Evolutionary conservation across 2,329 filamentous ascomycete genomes (phyloP).

Genomic region (Venturia carpophila): DNA sequence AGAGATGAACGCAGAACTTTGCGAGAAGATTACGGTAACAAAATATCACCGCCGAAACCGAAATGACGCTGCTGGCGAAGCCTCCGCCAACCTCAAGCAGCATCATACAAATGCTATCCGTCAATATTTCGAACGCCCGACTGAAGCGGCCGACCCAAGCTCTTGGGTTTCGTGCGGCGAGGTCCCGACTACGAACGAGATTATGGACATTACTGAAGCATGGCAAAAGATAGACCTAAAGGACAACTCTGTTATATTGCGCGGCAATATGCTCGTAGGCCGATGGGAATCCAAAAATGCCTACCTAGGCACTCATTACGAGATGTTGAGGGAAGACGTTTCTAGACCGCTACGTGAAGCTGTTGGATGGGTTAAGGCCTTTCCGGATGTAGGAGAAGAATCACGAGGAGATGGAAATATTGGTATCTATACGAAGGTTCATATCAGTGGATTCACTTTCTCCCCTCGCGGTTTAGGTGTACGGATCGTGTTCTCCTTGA

Average conservation of each 20-base stretch:
- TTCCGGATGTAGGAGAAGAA: constrained; percentile 52
- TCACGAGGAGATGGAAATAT: constrained; percentile 30
- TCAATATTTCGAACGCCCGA: not conserved
- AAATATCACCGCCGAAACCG: not conserved
- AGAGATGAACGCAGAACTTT: constrained; percentile 10
- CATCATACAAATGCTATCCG: constrained; percentile 2
- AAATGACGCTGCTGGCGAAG: not conserved
- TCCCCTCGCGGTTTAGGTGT: constrained; percentile 55
- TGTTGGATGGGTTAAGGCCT: constrained; percentile 47
- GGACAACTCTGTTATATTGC: constrained; percentile 15
- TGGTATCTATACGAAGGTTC: constrained; percentile 39
- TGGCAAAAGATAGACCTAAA: not conserved
- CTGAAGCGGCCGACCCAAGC: not conserved
- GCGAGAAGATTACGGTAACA: not conserved
- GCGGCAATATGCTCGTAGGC: constrained; percentile 31
- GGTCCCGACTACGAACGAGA: constrained; percentile 47
- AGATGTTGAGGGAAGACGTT: constrained; percentile 67
- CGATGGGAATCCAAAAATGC: constrained; percentile 53
- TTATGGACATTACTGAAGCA: constrained; percentile 32
- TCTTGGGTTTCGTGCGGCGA: constrained; percentile 39
- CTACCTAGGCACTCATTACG: constrained; percentile 68
- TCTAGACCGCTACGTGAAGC: constrained; percentile 61
- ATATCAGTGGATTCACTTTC: constrained; percentile 58
- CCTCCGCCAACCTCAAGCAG: constrained; percentile 4
- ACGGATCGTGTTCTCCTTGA: constrained; percentile 39